Percentiles rank a stretch among this genome's conserved stretches.
phyloP scores from a whole-genome alignment of 495 filamentous ascomycete genomes.

The Ramalina intermedia region DNA sequence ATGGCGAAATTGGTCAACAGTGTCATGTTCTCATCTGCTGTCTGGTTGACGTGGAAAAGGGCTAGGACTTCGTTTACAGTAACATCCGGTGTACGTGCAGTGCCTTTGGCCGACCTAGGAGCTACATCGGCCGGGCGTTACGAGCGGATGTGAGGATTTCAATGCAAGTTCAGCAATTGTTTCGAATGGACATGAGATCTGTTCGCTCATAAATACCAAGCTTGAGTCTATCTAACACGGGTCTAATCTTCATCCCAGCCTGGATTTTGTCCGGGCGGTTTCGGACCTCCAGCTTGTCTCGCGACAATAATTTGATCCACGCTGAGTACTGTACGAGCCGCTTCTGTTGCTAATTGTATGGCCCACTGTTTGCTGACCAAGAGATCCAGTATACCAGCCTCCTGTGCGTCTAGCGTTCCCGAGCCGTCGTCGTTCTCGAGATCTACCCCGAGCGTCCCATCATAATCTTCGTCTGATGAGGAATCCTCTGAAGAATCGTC shows the following conservation, averaged over 20 bases:
- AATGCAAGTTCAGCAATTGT: no score
- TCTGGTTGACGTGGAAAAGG: background rate
- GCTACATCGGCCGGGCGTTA: no score
- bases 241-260: slow-evolving; percentile 93
- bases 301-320: slow-evolving; percentile 99
- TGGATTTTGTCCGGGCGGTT: slow-evolving; percentile 76
- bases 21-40: background rate
- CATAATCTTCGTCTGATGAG: slow-evolving; percentile 44
- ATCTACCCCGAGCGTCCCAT: slow-evolving; percentile 86
- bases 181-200: no score
- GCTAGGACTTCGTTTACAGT: no score
- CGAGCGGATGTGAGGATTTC: no score
- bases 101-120: no score
- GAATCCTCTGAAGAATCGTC: slow-evolving; percentile 23
- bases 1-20: background rate
- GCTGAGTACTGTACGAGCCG: slow-evolving; percentile 82
- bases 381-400: slow-evolving; percentile 86
- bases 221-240: slow-evolving; percentile 14
- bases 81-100: no score
- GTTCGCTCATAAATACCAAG: background rate
- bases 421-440: slow-evolving; percentile 71
- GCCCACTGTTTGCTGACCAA: slow-evolving; percentile 87
- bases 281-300: slow-evolving; percentile 91
- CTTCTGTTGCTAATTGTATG: slow-evolving; percentile 89
- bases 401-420: slow-evolving; percentile 74